Base-by-base conservation (phyloP, 148 eudicot genomes). In the Cornus suecica region DNA sequence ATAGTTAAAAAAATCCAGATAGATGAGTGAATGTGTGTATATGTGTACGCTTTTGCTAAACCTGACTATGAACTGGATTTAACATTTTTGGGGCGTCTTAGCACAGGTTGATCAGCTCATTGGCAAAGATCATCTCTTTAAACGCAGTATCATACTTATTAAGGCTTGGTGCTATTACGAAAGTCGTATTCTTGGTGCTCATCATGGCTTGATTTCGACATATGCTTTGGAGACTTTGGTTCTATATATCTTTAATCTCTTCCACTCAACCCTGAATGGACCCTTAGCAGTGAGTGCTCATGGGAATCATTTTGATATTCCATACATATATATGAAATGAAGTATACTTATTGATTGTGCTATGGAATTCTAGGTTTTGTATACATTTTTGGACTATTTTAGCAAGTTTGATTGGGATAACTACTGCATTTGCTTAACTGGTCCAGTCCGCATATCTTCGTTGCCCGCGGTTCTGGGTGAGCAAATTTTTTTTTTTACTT, bases 151-250 rank as follows among this genome's bases (percentile, higher is more conserved):
- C 70, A 88, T 96, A 74, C 80, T 96, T 77, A 91, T 93, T 32
- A 96, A 96, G 80, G 92, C 99, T 10, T 96, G 99, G 99, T 96
- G 99, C 79, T 96, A 91, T 74, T 96, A 96, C 67, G 99, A 96
- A 83, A 96, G 99, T 75, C 97, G 99, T 67, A 90, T 93, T 79
- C 90, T 96, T 65, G 99, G 99, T 74, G 94, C 98, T 63, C 98
- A 93, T 84, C 98, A 93, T 84, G 98, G 97, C 62, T 76, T 96
- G 66, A 93, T 96, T 74, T 92, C 99, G 29, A 96, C 99, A 11
- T 96, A 96, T 87, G 99, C 97, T 65, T 84, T 96, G 83, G 99
- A 96, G 85, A 96, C 92, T 30, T 71, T 96, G 81, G 97, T 96
- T 79, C 80, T 96, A 52, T 90, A 91, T 76, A 90, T 96, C 78